Evolutionary conservation across 768 basidiomycete genomes (phyloP).

Genomic region (Trametes meyenii): DNA sequence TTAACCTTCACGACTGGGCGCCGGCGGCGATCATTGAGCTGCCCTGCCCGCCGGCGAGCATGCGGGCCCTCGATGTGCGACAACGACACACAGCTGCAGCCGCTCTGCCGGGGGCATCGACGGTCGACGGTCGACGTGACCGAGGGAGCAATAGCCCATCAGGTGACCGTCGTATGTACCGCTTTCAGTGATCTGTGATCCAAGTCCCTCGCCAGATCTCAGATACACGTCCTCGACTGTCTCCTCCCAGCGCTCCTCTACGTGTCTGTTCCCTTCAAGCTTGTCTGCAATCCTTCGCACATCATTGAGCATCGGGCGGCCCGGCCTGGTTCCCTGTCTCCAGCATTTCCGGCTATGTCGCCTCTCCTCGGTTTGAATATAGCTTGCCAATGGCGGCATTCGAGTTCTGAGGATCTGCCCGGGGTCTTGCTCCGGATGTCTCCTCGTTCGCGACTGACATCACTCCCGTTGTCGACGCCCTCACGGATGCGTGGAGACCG

Average conservation of each 20-base stretch:
- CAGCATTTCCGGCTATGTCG: background rate
- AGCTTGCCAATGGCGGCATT: conserved; percentile 7
- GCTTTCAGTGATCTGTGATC: conserved; percentile 21
- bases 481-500: conserved; percentile 24
- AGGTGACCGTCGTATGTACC: conserved; percentile 21
- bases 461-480: conserved; percentile 24
- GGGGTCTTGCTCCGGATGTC: conserved; percentile 14
- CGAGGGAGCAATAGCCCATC: conserved; percentile 12
- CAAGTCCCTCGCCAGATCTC: conserved; percentile 11
- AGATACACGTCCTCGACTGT: conserved; percentile 8
- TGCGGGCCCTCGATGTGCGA: conserved; percentile 8
- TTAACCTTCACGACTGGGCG: conserved; percentile 12
- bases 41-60: background rate
- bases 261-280: background rate
- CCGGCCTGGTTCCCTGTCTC: background rate
- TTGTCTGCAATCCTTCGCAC: background rate
- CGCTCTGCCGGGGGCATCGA: background rate
- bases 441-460: conserved; percentile 28
- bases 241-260: conserved; percentile 2
- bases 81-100: conserved; percentile 5
- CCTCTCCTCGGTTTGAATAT: background rate
- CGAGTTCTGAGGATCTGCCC: conserved; percentile 9
- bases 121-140: background rate
- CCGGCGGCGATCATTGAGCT: conserved; percentile 3
- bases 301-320: conserved; percentile 3